These are phyloP conservation scores for Hyphopichia pseudoburtonii DNA, from an alignment of 1,139 yeast species.

Conservation along the genomic window DNA sequence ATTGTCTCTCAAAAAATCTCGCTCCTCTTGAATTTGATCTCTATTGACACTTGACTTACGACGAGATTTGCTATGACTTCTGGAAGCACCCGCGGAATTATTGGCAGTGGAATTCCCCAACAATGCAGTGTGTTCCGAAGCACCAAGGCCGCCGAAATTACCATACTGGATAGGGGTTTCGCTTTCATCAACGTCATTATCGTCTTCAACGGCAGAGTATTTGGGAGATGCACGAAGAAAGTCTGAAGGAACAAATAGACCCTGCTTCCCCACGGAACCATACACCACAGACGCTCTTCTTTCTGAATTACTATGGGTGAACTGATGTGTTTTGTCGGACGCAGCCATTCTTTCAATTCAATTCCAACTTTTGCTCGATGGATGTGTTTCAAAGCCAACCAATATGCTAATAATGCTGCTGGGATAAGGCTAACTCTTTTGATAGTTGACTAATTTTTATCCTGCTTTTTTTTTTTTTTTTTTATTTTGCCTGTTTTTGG, in stretches of 20 bases:
- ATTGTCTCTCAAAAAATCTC: constrained; percentile 34
- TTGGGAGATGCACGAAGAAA: constrained; percentile 18
- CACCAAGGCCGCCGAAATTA: constrained; percentile 14
- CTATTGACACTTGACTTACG: constrained; percentile 27
- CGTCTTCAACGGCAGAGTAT: constrained; percentile 6
- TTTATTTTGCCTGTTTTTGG: too few species aligned
- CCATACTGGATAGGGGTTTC: too few species aligned
- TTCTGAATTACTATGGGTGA: constrained; percentile 47
- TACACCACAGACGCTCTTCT: constrained; percentile 54
- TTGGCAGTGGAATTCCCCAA: constrained; percentile 1
- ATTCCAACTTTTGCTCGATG: too few species aligned
- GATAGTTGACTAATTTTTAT: too few species aligned
- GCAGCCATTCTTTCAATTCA: constrained; percentile 10
- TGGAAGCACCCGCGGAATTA: neutral
- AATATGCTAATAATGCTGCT: too few species aligned
- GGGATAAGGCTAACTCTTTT: too few species aligned
- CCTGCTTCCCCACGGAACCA: constrained; percentile 56
- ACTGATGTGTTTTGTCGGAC: constrained; percentile 35
- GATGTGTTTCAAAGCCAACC: too few species aligned
- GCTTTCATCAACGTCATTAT: constrained; percentile 14
- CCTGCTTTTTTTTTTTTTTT: too few species aligned
- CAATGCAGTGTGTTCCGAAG: constrained; percentile 7
- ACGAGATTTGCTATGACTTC: constrained; percentile 4
- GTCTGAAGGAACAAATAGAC: constrained; percentile 52
- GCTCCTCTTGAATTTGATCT: constrained; percentile 35